phyloP scores from a whole-genome alignment of 2,329 filamentous ascomycete genomes.

The Aspergillus quadricinctus region DNA sequence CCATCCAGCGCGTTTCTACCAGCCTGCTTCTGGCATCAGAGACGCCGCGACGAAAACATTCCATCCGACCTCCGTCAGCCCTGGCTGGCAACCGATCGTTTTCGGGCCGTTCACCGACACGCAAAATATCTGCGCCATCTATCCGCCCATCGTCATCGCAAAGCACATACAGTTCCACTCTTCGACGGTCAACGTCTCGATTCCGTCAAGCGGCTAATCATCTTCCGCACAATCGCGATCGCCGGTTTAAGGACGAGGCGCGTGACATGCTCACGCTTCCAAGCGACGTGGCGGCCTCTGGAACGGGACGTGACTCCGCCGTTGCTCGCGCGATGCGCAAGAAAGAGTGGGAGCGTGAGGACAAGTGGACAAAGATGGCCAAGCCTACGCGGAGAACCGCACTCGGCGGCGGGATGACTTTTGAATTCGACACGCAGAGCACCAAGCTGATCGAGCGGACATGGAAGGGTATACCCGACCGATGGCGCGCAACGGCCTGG shows the following conservation, averaged over 20 bases:
- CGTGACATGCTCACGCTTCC: constrained; percentile 62
- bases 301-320: constrained; percentile 45
- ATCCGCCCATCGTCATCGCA: constrained; percentile 44
- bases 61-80: constrained; percentile 48
- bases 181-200: constrained; percentile 38
- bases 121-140: constrained; percentile 42
- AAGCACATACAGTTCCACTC: constrained; percentile 41
- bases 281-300: constrained; percentile 46
- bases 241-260: constrained; percentile 55
- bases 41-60: constrained; percentile 51
- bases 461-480: constrained; percentile 97
- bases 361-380: constrained; percentile 67
- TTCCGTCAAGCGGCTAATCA: constrained; percentile 52
- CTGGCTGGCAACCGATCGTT: constrained; percentile 43
- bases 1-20: constrained; percentile 57
- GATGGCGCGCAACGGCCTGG: constrained; percentile 92
- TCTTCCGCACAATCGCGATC: constrained; percentile 51
- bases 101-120: constrained; percentile 35
- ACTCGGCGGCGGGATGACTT: constrained; percentile 58
- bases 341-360: constrained; percentile 59
- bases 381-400: constrained; percentile 42
- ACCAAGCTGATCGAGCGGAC: constrained; percentile 85
- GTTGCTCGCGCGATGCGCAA: constrained; percentile 48
- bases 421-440: constrained; percentile 76
- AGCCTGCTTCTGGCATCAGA: constrained; percentile 54